A percentile compares a stretch with the other conserved stretches of the same genome.
Evolutionary conservation across 495 filamentous ascomycete species (phyloP).

Genomic region (Chaetomium fimeti): DNA sequence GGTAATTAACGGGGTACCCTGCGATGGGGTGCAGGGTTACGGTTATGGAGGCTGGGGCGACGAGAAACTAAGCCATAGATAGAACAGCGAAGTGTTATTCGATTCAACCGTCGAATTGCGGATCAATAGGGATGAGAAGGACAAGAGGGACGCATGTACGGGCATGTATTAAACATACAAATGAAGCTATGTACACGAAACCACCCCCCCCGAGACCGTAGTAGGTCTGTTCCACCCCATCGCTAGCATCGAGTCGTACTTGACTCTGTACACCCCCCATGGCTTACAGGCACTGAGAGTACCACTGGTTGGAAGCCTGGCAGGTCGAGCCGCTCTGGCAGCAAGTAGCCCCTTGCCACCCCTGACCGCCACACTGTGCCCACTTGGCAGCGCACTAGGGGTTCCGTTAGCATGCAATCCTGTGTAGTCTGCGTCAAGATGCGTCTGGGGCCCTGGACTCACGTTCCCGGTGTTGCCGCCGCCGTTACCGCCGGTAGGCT

Average conservation of each 20-base stretch:
- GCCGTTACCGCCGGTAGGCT: conserved; percentile 23
- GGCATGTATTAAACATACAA: background rate
- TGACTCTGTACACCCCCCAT: background rate
- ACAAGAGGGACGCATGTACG: conserved; percentile 7
- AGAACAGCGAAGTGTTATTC: no score
- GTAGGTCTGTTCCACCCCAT: background rate
- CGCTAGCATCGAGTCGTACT: background rate
- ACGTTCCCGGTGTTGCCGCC: conserved; percentile 15
- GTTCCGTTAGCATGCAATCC: no score
- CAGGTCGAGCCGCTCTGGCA: conserved; percentile 32
- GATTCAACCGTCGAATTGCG: no score
- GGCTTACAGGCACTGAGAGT: conserved; percentile 39
- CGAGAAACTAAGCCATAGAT: no score
- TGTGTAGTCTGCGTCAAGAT: no score
- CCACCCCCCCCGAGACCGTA: background rate
- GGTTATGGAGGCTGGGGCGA: no score
- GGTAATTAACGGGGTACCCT: background rate
- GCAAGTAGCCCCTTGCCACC: conserved; percentile 35
- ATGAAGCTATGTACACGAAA: conserved; percentile 19
- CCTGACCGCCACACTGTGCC: conserved; percentile 38
- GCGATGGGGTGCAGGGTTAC: no score
- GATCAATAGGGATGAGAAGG: no score
- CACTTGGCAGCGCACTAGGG: conserved; percentile 29
- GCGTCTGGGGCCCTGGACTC: no score
- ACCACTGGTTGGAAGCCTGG: conserved; percentile 33